Evolutionary conservation across 371 early-diverging fungal genomes (phyloP).

Genomic region (Lichtheimia ornata): DNA sequence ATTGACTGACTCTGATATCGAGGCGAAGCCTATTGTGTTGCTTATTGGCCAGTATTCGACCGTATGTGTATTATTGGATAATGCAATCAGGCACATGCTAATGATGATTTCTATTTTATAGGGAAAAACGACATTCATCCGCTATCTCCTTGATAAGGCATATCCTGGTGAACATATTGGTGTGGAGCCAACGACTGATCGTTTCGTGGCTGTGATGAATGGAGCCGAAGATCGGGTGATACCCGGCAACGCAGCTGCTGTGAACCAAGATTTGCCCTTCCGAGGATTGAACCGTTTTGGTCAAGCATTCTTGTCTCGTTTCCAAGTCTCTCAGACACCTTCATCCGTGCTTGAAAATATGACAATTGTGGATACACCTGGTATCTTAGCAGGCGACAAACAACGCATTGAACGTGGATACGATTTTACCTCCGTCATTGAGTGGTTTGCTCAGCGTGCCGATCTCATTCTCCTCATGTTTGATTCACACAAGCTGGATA

Average conservation of each 20-base stretch:
- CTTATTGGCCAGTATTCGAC: slow-evolving; percentile 87
- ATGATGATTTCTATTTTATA: slow-evolving; percentile 13
- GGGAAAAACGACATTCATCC: slow-evolving; percentile 88
- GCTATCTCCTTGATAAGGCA: slow-evolving; percentile 77
- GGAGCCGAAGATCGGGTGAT: slow-evolving; percentile 71
- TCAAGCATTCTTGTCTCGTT: slow-evolving; percentile 79
- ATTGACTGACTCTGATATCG: slow-evolving; percentile 78
- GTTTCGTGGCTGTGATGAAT: slow-evolving; percentile 85
- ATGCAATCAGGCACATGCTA: not conserved
- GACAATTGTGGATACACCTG: slow-evolving; percentile 88
- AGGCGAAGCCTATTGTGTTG: slow-evolving; percentile 84
- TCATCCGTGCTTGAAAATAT: slow-evolving; percentile 77
- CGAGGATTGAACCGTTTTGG: slow-evolving; percentile 75
- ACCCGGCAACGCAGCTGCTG: slow-evolving; percentile 90
- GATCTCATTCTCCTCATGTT: slow-evolving; percentile 86
- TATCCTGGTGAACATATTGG: slow-evolving; percentile 90
- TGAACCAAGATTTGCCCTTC: slow-evolving; percentile 81
- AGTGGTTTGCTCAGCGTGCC: slow-evolving; percentile 90
- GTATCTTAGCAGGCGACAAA: slow-evolving; percentile 86
- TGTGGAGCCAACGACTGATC: slow-evolving; percentile 88
- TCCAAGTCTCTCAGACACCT: slow-evolving; percentile 83
- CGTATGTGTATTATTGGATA: slow-evolving; percentile 27
- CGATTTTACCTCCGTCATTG: slow-evolving; percentile 79
- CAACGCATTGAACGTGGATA: slow-evolving; percentile 81
- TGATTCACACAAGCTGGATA: slow-evolving; percentile 89